Evolutionary conservation across 1,284 basidiomycete genomes (phyloP).

Genomic region (Trichosporon inkin): DNA sequence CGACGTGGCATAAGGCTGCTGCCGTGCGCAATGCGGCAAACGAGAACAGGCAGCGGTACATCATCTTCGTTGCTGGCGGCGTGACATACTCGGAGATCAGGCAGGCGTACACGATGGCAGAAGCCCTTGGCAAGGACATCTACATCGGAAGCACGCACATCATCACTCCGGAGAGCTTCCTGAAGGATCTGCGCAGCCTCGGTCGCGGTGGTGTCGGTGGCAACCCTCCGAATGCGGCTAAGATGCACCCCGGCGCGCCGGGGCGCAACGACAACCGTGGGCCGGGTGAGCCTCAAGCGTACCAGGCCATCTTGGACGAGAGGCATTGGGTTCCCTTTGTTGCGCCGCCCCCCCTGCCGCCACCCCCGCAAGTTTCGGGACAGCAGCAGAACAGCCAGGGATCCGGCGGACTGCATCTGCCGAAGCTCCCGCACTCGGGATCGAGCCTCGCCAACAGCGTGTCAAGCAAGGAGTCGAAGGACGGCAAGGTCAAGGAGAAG

Average conservation of each 20-base stretch:
- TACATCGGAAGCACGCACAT: conserved; percentile 91
- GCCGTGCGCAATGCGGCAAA: conserved; percentile 49
- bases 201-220: conserved; percentile 69
- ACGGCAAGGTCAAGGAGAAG: conserved; percentile 56
- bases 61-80: conserved; percentile 91
- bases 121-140: conserved; percentile 74
- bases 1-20: conserved; percentile 69
- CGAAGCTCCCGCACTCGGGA: conserved; percentile 21
- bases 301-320: conserved; percentile 58
- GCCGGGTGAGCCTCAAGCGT: conserved; percentile 64
- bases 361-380: conserved; percentile 26
- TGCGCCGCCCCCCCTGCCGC: conserved; percentile 44
- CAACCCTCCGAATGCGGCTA: conserved; percentile 65
- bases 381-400: conserved; percentile 30
- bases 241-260: conserved; percentile 48
- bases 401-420: conserved; percentile 18
- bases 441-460: conserved; percentile 1
- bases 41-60: conserved; percentile 64
- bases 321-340: conserved; percentile 48
- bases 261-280: conserved; percentile 53
- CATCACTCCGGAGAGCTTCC: conserved; percentile 74
- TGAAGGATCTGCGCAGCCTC: conserved; percentile 79
- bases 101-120: conserved; percentile 75
- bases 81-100: conserved; percentile 95
- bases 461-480: conserved; percentile 29